Conservation (phyloP, 2,329 filamentous ascomycete genomes). For the Botrytis cinerea region DNA sequence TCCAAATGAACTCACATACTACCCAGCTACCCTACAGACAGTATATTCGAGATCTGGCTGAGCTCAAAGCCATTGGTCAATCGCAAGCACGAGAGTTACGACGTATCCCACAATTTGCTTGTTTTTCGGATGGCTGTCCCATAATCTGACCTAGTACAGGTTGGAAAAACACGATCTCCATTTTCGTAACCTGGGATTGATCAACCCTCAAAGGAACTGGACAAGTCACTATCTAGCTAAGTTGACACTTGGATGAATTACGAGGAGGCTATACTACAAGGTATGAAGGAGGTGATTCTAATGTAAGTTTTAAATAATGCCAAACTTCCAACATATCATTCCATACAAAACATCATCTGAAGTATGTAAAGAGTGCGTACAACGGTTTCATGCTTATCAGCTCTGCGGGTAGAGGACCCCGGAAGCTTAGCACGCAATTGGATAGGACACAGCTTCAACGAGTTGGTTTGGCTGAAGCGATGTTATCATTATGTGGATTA, state of each 20-base stretch:
- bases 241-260: neutral
- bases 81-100: neutral
- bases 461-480: neutral
- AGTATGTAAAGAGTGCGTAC: neutral
- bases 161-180: neutral
- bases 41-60: neutral
- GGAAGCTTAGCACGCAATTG: neutral
- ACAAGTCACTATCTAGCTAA: neutral
- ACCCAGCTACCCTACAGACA: neutral
- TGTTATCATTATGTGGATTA: neutral
- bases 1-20: neutral
- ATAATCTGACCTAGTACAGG: neutral
- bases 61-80: neutral
- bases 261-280: neutral
- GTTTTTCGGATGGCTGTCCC: neutral
- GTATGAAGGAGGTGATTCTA: neutral
- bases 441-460: neutral
- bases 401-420: neutral
- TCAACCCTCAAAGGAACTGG: neutral
- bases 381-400: constrained; percentile 10
- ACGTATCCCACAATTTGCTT: neutral
- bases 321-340: neutral
- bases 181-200: no score
- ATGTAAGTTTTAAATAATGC: neutral
- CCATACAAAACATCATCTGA: neutral